These are phyloP conservation scores for Solanum clarkiae DNA, from an alignment of 257 asterid genomes.

Conservation along the genomic window DNA sequence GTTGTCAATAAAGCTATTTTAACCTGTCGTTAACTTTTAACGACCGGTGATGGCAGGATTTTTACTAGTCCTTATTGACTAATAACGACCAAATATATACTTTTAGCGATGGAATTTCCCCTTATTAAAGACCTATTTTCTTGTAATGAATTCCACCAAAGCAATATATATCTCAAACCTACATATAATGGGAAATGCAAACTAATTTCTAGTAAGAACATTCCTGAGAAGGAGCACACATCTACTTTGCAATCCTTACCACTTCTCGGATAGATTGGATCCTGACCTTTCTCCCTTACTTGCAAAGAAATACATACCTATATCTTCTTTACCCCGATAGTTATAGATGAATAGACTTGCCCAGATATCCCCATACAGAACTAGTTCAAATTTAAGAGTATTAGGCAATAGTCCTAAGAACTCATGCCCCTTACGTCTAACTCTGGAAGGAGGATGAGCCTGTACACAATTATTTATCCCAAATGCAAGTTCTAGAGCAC, in stretches of 20 bases:
- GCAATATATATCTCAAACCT: slow-evolving; percentile 28
- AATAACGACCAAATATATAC: too few relatives aligned
- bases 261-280: neutral
- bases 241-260: neutral
- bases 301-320: slow-evolving; percentile 52
- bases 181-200: neutral
- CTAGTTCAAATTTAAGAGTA: slow-evolving; percentile 32
- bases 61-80: too few relatives aligned
- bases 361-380: slow-evolving; percentile 22
- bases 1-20: too few relatives aligned
- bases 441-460: slow-evolving; percentile 44
- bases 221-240: neutral
- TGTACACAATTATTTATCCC: slow-evolving; percentile 12
- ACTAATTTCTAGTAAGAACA: neutral
- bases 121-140: too few relatives aligned
- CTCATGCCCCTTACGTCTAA: slow-evolving; percentile 25
- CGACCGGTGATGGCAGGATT: too few relatives aligned
- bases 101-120: too few relatives aligned
- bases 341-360: slow-evolving; percentile 18
- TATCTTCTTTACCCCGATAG: slow-evolving; percentile 24
- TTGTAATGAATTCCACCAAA: slow-evolving; percentile 23
- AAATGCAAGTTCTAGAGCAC: neutral
- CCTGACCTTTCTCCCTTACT: slow-evolving; percentile 23
- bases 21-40: too few relatives aligned
- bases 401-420: slow-evolving; percentile 42